Evolutionary conservation across 1,284 basidiomycete species (phyloP).

Genomic region (Spongiforma sp.): DNA sequence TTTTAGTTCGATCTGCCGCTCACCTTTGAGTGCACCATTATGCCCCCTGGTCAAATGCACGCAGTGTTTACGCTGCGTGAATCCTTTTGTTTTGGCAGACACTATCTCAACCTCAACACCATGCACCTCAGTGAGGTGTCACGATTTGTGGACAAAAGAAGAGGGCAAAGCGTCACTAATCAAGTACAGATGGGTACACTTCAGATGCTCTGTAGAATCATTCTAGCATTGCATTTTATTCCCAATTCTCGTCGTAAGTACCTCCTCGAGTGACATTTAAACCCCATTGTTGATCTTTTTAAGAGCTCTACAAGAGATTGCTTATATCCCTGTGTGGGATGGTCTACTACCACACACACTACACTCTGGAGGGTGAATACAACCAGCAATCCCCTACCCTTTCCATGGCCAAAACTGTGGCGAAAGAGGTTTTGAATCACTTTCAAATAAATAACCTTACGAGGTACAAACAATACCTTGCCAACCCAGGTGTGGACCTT

Average conservation of each 20-base stretch:
- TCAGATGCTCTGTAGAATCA: background rate
- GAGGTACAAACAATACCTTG: background rate
- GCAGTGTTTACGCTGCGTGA: background rate
- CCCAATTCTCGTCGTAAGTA: background rate
- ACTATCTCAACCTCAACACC: background rate
- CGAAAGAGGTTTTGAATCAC: background rate
- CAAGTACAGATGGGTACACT: background rate
- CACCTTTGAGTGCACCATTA: background rate
- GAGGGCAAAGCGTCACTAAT: background rate
- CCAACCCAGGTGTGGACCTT: background rate
- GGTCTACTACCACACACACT: background rate
- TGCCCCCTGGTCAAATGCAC: background rate
- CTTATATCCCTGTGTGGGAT: background rate
- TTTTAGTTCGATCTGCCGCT: background rate
- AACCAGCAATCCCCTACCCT: background rate
- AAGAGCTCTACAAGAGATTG: background rate
- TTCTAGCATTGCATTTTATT: no score
- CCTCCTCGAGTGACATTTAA: background rate
- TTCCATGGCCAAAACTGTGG: background rate
- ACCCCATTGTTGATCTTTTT: background rate
- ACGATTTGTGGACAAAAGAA: background rate
- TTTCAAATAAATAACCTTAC: background rate
- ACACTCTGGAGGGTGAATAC: background rate
- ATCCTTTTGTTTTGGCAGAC: background rate
- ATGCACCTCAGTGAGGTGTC: constrained; percentile 10